Evolutionary conservation across 805 yeast species (phyloP).

Genomic region (Spathaspora girioi): DNA sequence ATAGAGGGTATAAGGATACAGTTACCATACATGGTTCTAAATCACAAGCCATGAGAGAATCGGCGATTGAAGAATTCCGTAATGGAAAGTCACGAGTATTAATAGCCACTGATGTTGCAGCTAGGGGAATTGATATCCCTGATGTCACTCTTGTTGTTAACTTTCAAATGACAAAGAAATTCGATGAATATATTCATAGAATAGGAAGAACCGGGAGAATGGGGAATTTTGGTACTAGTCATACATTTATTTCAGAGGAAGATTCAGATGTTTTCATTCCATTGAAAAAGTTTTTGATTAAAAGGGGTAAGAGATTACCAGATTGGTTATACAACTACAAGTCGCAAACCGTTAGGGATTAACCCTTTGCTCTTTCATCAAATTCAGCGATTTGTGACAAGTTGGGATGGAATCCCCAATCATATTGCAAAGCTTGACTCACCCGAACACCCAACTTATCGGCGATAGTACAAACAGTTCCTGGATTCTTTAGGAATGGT

Average conservation of each 20-base stretch:
- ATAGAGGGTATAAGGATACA: constrained; percentile 42
- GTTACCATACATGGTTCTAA: constrained; percentile 83
- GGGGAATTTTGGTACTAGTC: constrained; percentile 73
- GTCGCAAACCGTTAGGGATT: constrained; percentile 3
- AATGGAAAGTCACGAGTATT: constrained; percentile 55
- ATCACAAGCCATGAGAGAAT: constrained; percentile 80
- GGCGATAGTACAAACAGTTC: constrained; percentile 47
- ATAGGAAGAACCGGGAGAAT: constrained; percentile 98
- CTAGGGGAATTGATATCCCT: constrained; percentile 92
- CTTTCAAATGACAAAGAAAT: constrained; percentile 72
- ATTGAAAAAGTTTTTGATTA: constrained; percentile 45
- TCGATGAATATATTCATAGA: constrained; percentile 87
- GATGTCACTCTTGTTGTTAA: constrained; percentile 82
- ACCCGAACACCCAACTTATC: constrained; percentile 41
- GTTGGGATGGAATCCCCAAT: constrained; percentile 16
- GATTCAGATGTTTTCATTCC: constrained; percentile 53
- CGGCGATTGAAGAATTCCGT: constrained; percentile 60
- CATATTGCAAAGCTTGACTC: constrained; percentile 26
- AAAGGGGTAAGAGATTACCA: constrained; percentile 21
- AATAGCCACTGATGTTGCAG: constrained; percentile 94
- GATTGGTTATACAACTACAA: constrained; percentile 13
- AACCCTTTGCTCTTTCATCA: constrained; percentile 9
- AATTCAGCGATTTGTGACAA: constrained; percentile 12
- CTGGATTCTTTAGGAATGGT: constrained; percentile 45
- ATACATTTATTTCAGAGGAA: constrained; percentile 59